Evolutionary conservation across 1,284 basidiomycete species (phyloP), one percentile per base, ranked within the genome.

Genomic region (Grifola frondosa): DNA sequence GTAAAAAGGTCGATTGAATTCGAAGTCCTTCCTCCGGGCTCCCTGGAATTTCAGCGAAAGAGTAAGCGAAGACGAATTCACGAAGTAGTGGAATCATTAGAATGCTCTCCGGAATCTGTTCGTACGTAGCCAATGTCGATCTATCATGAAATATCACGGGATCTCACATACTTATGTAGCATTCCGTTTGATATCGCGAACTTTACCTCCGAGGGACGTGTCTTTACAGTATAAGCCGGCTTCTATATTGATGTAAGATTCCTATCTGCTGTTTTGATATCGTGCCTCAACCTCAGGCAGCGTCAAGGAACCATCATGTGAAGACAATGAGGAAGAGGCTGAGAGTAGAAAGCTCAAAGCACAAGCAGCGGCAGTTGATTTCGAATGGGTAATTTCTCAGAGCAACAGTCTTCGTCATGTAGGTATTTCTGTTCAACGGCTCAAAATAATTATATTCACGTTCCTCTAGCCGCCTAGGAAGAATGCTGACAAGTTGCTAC

Each of bases 141-240:
- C 15, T 17, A 12, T 10, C 26, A 6, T 21, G 32, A 10, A 19
- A 20, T 30, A 16, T 26, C 7, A 2, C 16, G 15, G 40, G 33
- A 12, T 38, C 44, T 15, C n/a, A n/a, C n/a, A n/a, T n/a, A 38
- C 46, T 13, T 34, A 40, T 31, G 25, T 22, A 66, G 64, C 59
- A 6, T 66, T 66, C 44, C 61, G 64, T n/a, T 53, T 68, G 13
- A 31, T 68, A 6, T 68, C 66, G 16, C 46, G 53, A 2, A 31
- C 44, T 17, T 30, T 43, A 2, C 30, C 49, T 12, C 62, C 64
- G 5, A 61, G 53, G 32, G 15, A 49, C 4, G 54, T 67, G 2
- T 50, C 54, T 3, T 42, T 67, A 22, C 52, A 53, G 20, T 53
- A 58, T 5, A 61, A 58, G 47, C 52, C 59, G 9, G 43, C 49